Evolutionary conservation across 2,329 filamentous ascomycete genomes (phyloP).

Genomic region (Elsinoe necatrix): DNA sequence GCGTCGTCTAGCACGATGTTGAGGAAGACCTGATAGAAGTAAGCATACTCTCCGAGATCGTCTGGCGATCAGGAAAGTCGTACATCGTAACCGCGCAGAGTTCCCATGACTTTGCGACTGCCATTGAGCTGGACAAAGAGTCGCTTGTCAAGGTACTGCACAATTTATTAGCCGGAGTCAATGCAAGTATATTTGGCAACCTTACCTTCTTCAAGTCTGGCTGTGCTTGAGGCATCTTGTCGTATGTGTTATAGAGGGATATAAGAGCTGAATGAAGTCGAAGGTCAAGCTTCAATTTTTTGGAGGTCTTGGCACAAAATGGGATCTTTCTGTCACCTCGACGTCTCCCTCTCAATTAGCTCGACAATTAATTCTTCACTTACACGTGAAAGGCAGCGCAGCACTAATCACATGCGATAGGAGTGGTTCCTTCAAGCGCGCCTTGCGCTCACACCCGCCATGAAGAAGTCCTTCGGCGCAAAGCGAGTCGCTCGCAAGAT

Average conservation of each 20-base stretch:
- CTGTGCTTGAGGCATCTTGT: conserved; percentile 93
- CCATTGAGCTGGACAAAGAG: conserved; percentile 97
- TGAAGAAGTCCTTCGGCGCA: conserved; percentile 50
- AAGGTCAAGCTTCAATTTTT: conserved; percentile 1
- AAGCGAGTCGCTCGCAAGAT: conserved; percentile 69
- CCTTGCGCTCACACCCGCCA: conserved; percentile 25
- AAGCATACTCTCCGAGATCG: neutral
- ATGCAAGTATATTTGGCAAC: neutral
- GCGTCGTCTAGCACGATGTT: conserved; percentile 98
- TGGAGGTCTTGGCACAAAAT: conserved; percentile 10
- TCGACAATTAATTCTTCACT: neutral
- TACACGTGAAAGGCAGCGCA: no score
- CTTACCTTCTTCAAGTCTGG: conserved; percentile 95
- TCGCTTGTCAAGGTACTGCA: conserved; percentile 96
- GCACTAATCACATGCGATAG: neutral
- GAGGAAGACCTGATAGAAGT: conserved; percentile 72
- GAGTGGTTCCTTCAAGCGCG: neutral
- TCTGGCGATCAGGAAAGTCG: conserved; percentile 26
- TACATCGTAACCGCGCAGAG: conserved; percentile 94
- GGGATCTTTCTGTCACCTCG: neutral
- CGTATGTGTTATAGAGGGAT: neutral
- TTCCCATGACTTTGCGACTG: conserved; percentile 91
- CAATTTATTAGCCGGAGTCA: neutral
- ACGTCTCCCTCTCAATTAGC: neutral
- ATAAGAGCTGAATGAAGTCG: neutral